Base-by-base conservation (phyloP, 2,329 filamentous ascomycete genomes). In the Paecilomyces formosus region DNA sequence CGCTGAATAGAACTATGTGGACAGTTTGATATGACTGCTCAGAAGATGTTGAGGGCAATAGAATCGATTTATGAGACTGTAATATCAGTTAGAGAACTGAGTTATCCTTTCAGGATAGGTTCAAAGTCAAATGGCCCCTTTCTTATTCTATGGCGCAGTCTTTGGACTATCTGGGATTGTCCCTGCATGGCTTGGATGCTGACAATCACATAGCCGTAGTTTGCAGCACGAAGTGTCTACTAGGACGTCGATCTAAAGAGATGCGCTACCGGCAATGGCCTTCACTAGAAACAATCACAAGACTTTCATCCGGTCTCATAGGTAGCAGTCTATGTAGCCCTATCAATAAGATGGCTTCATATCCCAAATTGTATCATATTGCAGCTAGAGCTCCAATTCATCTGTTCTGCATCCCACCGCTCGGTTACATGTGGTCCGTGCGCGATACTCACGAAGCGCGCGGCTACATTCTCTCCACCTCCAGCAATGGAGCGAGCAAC, bases 401-500 rank as follows among this genome's bases (percentile, higher is more conserved):
- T 31, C 50, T 35, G 21, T 49, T 18, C 30, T 30, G 35, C 45
- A 22, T 2, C 21, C 26, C 24, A 21, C 9, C 22, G 7, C 50
- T 52, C 50, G 50, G 50, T 28, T 24, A 55, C 9, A 24, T 13
- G 3, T 55, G 60, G 56, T 11, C 60, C 55, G 58, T 55, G 58
- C 54, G 31, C 49, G 15, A 15, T 15, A 33, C 28, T 11, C 55
- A 60, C 50, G 50, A 61, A 61, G 53, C 60, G 60, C 60, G 60
- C 60, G 60, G 58, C 60, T 61, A 61, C 49, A 65, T 59, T 58
- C 63, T 61, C 66, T 67, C 70, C 66, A 68, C 66, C 64, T 68
- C 65, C 68, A 65, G 61, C 57, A 57, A 61, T 64, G 63, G 68
- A 64, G 63, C 39, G 62, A 57, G 65, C 58, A 54, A 61, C 64